Evolutionary conservation across 1,284 basidiomycete species (phyloP), one percentile per base, ranked within the genome.

Genomic region (Cerrena zonata): DNA sequence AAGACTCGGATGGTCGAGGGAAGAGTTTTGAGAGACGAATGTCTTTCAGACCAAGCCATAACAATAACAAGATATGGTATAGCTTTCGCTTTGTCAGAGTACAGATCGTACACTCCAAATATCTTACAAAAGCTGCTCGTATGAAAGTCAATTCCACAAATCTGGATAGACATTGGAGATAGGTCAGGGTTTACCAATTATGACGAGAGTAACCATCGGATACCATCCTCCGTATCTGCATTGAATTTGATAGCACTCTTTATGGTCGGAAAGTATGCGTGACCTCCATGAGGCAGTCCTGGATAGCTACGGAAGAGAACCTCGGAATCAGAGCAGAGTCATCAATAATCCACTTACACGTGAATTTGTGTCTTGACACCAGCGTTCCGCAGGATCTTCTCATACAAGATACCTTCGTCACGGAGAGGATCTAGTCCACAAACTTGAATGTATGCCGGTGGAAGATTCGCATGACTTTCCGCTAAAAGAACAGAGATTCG

Each of bases 391-490:
- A 60, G 50, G 7, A 57, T 25, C 22, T 47, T 45, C 34, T 50
- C 56, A 42, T 58, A 59, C 18, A 59, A 45, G 12, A 59, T 7
- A 2, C 36, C 56, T 25, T 58, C 57, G 40, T 58, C 58, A 11
- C 58, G 30, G n/a, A 60, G 39, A 10, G 53, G 52, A 46, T 60
- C 58, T 24, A 54, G 18, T 11, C 54, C 58, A 26, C 44, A 50
- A 18, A 58, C 22, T 49, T 58, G 57, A 2, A 57, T 24, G 36
- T 39, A 50, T 3, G 53, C 45, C 2, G 57, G 57, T 5, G 58
- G 55, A 12, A 57, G 48, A 5, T 47, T 47, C 3, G 49, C 45
- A n/a, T 54, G 55, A 23, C 39, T 23, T 3, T 48, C 21, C 7
- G 27, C 21, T 4, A 53, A 43, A 5, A 52, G 26, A 23, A 54